Percentiles rank a stretch among this genome's conserved stretches.
Conservation (phyloP, 2,329 filamentous ascomycete species). For the Penicillium sp. region DNA sequence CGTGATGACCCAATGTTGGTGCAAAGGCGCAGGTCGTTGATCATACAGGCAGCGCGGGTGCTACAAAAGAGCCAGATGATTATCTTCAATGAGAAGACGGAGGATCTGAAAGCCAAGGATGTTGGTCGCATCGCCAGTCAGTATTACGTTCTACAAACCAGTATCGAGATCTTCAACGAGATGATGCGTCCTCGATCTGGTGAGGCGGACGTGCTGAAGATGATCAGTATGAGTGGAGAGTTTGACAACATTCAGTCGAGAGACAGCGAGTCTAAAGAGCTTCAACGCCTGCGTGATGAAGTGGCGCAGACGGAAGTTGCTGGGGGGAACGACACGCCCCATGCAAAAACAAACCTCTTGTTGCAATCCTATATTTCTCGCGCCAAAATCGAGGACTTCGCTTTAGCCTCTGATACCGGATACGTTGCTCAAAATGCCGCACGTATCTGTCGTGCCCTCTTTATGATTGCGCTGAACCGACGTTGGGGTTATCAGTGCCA, state of each 20-base stretch:
- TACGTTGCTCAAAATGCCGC: constrained; percentile 96
- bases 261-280: constrained; percentile 83
- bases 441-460: constrained; percentile 87
- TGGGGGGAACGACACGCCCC: constrained; percentile 62
- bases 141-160: constrained; percentile 90
- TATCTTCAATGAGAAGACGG: constrained; percentile 91
- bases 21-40: constrained; percentile 75
- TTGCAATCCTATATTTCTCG: constrained; percentile 91
- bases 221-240: constrained; percentile 97
- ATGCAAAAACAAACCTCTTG: constrained; percentile 93
- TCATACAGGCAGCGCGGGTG: constrained; percentile 81
- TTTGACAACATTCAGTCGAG: constrained; percentile 95
- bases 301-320: constrained; percentile 73
- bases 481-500: constrained; percentile 95
- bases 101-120: constrained; percentile 90
- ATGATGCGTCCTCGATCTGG: constrained; percentile 84
- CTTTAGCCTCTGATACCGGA: constrained; percentile 81
- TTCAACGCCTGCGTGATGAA: constrained; percentile 68
- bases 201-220: constrained; percentile 87
- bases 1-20: constrained; percentile 84
- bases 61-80: constrained; percentile 97
- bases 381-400: constrained; percentile 86
- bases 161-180: constrained; percentile 91
- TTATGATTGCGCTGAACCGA: constrained; percentile 95
- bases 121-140: constrained; percentile 95